Base-by-base conservation (phyloP, 2,329 filamentous ascomycete genomes). In the Paraconiothyrium brasiliense region DNA sequence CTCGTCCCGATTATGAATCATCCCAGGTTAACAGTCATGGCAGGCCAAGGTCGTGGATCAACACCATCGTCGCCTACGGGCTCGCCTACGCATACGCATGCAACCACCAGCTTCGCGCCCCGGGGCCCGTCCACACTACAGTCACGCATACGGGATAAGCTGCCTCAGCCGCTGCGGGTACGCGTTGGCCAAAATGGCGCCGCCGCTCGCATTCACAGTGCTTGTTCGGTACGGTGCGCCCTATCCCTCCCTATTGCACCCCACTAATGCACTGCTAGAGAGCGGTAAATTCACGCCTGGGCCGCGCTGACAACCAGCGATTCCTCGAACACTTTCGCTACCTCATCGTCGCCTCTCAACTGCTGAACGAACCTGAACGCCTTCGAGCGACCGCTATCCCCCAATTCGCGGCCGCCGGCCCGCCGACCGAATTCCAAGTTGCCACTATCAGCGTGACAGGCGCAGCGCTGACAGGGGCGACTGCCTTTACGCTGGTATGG, bases 281-380 rank as follows among this genome's bases (percentile, higher is more conserved):
- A 70, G 90, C 87, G 10, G 85, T 94, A 60, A 91, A 90, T 67
- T 89, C 90, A 44, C 86, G 87, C 63, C 85, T 97, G 65, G 90
- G 92, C 58, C 86, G 90, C 67, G 88, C 87, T 69, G 93, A 97
- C 70, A 96, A 94, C 75, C 86, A 90, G 68, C 90, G 89, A 67
- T 97, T 97, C 72, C 85, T 97, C 61, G 94, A 97, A 79, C 91
- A 93, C 74, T 97, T 97, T 73, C 91, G 94, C 66, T 97, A 97
- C 80, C 91, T 92, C 24, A 92, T 97, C 67, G 91, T 97, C 73
- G 93, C 93, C 54, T 97, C 94, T 24, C 93, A 97, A 76, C 85
- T 97, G 14, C 84, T 97, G 44, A 93, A 88, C 71, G 91, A 91
- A 44, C 79, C 81, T 63, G 79, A 77, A 32, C 73, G 79, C 14